phyloP scores from a whole-genome alignment of 352 stramenopile species.

The Phytophthora idaei region DNA sequence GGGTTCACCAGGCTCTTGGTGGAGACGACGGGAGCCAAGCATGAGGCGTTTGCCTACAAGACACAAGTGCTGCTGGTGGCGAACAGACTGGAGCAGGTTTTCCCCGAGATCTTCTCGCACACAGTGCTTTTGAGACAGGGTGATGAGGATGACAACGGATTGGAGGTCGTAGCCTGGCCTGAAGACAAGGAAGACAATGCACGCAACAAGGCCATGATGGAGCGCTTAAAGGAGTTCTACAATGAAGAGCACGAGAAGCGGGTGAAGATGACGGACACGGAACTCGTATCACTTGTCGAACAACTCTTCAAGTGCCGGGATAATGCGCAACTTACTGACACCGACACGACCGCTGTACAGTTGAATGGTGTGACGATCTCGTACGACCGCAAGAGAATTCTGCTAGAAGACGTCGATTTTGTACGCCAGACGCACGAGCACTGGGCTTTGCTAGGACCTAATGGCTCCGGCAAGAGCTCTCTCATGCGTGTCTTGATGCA shows the following conservation, averaged over 20 bases:
- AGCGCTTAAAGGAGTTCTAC: constrained; percentile 42
- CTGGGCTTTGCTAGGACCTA: constrained; percentile 73
- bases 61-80: constrained; percentile 90
- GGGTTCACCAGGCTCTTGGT: constrained; percentile 92
- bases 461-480: constrained; percentile 81
- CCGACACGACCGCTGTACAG: constrained; percentile 33
- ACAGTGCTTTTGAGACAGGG: constrained; percentile 52
- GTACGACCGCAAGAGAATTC: constrained; percentile 50
- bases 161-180: constrained; percentile 50
- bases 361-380: constrained; percentile 63
- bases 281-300: constrained; percentile 43
- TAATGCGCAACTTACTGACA: not conserved
- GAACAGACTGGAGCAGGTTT: constrained; percentile 90
- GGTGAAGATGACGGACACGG: constrained; percentile 33
- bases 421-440: constrained; percentile 55
- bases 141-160: constrained; percentile 3
- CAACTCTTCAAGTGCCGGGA: constrained; percentile 44
- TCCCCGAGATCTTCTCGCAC: constrained; percentile 78
- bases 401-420: constrained; percentile 65
- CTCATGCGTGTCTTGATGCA: constrained; percentile 78
- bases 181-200: constrained; percentile 30
- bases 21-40: constrained; percentile 77
- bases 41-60: constrained; percentile 80
- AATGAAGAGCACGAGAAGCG: constrained; percentile 42
- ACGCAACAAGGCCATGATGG: constrained; percentile 48